phyloP scores from a whole-genome alignment of 345 rosid genomes.

The Erodium maritimum region DNA sequence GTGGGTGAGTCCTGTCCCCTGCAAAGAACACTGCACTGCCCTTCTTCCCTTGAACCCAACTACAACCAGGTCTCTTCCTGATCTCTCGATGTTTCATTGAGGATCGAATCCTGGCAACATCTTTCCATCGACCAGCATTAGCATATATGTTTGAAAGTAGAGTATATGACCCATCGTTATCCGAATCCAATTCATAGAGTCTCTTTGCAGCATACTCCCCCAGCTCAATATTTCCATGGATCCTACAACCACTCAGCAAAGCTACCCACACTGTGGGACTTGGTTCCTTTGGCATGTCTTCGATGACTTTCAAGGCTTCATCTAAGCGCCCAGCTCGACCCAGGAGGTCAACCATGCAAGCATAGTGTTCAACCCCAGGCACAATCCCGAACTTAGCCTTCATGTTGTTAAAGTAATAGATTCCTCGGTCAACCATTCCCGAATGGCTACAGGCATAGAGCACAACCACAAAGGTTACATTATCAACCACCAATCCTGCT shows the following conservation, averaged over 20 bases:
- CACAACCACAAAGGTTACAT: constrained; percentile 56
- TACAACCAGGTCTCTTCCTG: constrained; percentile 76
- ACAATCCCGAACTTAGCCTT: constrained; percentile 33
- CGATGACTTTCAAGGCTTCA: constrained; percentile 48
- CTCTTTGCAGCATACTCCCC: constrained; percentile 60
- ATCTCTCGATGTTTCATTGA: constrained; percentile 56
- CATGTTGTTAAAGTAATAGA: constrained; percentile 47
- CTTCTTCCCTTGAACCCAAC: constrained; percentile 75
- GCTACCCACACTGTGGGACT: constrained; percentile 64
- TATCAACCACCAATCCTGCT: constrained; percentile 48
- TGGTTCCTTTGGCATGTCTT: constrained; percentile 63
- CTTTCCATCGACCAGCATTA: constrained; percentile 72
- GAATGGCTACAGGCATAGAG: constrained; percentile 88
- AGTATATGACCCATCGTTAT: constrained; percentile 66
- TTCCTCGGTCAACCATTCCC: constrained; percentile 68
- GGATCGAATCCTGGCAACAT: constrained; percentile 60
- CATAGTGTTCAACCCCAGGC: constrained; percentile 66
- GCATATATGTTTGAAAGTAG: constrained; percentile 77
- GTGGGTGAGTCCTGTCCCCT: constrained; percentile 63
- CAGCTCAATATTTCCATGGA: constrained; percentile 60
- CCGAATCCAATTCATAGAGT: constrained; percentile 36
- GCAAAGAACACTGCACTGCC: constrained; percentile 66
- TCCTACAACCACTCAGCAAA: constrained; percentile 64
- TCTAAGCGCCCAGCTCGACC: constrained; percentile 65
- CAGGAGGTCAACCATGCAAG: constrained; percentile 71